Base-by-base conservation (phyloP, 257 asterid species). In the Solanum clarkiae region DNA sequence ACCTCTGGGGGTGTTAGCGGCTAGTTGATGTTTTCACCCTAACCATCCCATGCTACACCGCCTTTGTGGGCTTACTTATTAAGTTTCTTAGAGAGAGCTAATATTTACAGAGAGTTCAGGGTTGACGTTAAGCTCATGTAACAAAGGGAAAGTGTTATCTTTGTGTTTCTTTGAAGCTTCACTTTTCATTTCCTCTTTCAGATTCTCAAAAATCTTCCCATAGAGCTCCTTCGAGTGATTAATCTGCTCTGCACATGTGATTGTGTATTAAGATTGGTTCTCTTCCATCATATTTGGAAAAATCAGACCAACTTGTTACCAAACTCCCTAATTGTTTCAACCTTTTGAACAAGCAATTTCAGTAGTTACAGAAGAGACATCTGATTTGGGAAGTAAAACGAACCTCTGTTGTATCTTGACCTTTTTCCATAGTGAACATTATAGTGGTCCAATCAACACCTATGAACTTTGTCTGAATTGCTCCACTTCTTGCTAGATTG, bases 341-440 rank as follows among this genome's bases (percentile, higher is more conserved):
- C 65, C 16, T 79, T 53, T 53, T 26, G 82, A 51, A 26, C 82
- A 79, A 53, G 82, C 7, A 77, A 53, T 51, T 0, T 16, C 65
- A 53, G 65, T 26, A 77, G 82, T 26, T 26, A 51, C 63, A 24
- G n/a, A 8, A 51, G 10, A 51, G 63, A 51, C 10, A 77, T 77
- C 63, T 15, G 47, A 75, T 51, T 51, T 51, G 44, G 26, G 82
- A 77, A 77, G 63, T 49, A 77, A 77, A 55, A 86, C 92, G 26
- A 84, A 96, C 99, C 99, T 96, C 98, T 72, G 87, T 54, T 18
- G 94, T 49, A 68, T 96, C 97, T 90, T 90, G 98, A 59, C 98
- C 98, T 80, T 91, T 95, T 65, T 94, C 94, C 96, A 96, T 91
- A 84, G 97, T 93, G 91, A 96, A 91, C 99, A 94, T 96, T 86